Evolutionary conservation across 2,329 filamentous ascomycete species (phyloP).

Genomic region (Metarhizium brunneum): DNA sequence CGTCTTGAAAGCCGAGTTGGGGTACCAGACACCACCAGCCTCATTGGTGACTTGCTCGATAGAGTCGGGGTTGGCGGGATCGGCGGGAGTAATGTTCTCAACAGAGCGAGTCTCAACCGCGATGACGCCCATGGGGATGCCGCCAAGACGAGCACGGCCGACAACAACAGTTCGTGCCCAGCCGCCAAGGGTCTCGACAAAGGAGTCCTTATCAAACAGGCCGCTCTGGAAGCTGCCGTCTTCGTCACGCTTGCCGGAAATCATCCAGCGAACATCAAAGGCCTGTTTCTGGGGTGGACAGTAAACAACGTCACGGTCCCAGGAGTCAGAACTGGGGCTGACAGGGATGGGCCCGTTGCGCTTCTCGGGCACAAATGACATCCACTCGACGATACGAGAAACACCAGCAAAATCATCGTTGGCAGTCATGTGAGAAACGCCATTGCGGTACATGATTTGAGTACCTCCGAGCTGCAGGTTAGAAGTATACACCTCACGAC

Average conservation of each 20-base stretch:
- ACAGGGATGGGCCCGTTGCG: slow-evolving; percentile 91
- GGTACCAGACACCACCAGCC: slow-evolving; percentile 98
- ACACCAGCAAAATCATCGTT: slow-evolving; percentile 97
- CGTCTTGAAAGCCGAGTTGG: slow-evolving; percentile 99
- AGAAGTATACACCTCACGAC: slow-evolving; percentile 96
- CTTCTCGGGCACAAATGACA: slow-evolving; percentile 95
- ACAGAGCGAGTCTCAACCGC: slow-evolving; percentile 91
- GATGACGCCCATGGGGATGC: slow-evolving; percentile 97
- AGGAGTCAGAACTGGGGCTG: slow-evolving; percentile 71
- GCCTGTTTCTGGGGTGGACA: slow-evolving; percentile 72
- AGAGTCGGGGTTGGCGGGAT: slow-evolving; percentile 96
- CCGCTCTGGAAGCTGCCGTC: slow-evolving; percentile 65
- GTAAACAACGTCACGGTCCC: slow-evolving; percentile 89
- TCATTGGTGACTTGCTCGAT: slow-evolving; percentile 92
- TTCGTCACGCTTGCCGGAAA: slow-evolving; percentile 74
- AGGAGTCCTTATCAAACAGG: slow-evolving; percentile 94
- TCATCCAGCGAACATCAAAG: slow-evolving; percentile 92
- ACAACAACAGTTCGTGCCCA: slow-evolving; percentile 97
- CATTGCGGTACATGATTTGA: slow-evolving; percentile 99
- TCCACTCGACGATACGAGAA: slow-evolving; percentile 95
- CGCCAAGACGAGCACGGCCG: slow-evolving; percentile 89
- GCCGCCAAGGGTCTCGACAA: slow-evolving; percentile 90
- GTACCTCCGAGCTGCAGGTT: slow-evolving; percentile 98
- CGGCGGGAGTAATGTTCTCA: slow-evolving; percentile 92
- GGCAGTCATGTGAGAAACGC: slow-evolving; percentile 98